These are phyloP conservation scores for Yamadazyma mexicana DNA, from an alignment of 1,139 yeast genomes.

Conservation along the genomic window DNA sequence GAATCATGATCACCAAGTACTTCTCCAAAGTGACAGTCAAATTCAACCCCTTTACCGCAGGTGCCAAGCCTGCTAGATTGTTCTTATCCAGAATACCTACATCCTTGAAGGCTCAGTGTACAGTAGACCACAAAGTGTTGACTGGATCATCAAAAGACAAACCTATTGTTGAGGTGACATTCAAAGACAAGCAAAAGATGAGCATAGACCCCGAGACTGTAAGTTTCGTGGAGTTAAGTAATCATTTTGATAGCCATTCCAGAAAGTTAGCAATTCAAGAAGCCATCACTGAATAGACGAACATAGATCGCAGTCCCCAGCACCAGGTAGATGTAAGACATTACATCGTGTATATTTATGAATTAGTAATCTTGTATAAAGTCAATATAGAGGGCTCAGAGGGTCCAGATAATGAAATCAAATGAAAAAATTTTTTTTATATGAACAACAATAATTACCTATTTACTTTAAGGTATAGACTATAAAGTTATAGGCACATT, in stretches of 20 bases:
- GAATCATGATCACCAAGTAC: constrained; percentile 76
- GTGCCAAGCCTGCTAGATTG: constrained; percentile 79
- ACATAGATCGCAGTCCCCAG: neutral
- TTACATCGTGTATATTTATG: neutral
- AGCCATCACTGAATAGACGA: constrained; percentile 38
- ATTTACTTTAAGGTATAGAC: too few species aligned
- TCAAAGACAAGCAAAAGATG: constrained; percentile 76
- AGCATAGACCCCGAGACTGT: constrained; percentile 63
- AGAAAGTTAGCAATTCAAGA: constrained; percentile 68
- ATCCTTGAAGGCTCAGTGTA: constrained; percentile 51
- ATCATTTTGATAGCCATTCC: constrained; percentile 66
- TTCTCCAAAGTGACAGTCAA: constrained; percentile 74
- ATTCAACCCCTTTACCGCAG: constrained; percentile 74
- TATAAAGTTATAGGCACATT: neutral
- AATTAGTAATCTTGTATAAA: constrained; percentile 1
- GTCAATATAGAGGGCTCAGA: neutral
- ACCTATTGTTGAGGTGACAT: constrained; percentile 72
- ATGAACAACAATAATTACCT: neutral
- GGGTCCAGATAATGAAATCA: neutral
- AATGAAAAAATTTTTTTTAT: too few species aligned
- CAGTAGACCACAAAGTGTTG: constrained; percentile 56
- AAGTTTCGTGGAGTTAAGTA: constrained; percentile 54
- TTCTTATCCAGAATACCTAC: constrained; percentile 83
- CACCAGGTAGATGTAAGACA: too few species aligned
- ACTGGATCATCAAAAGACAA: constrained; percentile 40